Base-by-base conservation (phyloP, 495 filamentous ascomycete genomes). In the Podospora anserina region DNA sequence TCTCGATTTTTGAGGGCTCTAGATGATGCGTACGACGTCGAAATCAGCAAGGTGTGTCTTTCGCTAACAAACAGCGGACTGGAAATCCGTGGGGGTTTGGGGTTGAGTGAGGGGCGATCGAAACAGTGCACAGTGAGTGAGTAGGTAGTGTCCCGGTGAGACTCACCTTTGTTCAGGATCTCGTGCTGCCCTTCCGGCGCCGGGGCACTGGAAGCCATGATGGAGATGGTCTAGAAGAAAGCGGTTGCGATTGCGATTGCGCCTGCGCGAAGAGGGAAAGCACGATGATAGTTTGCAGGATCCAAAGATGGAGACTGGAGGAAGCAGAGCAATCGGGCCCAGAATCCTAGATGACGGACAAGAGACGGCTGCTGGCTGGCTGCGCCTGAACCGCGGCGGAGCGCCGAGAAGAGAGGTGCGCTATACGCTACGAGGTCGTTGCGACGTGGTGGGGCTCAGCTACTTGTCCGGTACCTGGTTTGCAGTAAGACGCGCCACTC, bases 381-480 rank as follows among this genome's bases (percentile, higher is more conserved):
- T 26, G 67, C 27, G 57, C 60, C 56, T 62, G 60, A 30, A 28
- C 30, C 16, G 27, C 30, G 32, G 32, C 27, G 32, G 30, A 63
- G 27, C 23, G 34, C 61, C 61, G 32, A 63, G 30, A 63, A 39
- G 16, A 23, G 23, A 23, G 30, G 61, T 28, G 27, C 27, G 27
- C 18, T 28, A 39, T n/a, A 63, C 61, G 61, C 59, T 34, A 64
- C 28, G 61, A 66, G 64, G 61, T 68, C 70, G 70, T 68, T 69
- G 67, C 70, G 64, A 64, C 53, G 44, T 72, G 62, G 72, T 76
- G 74, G 74, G 72, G 74, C 70, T 27, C 16, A 68, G 64, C 55
- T 74, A 76, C 72, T 34, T 74, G 66, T 39, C 54, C 34, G 39
- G 39, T 49, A 49, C 39, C 39, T 49, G 39, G 39, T 13, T 13